Evolutionary conservation across 2,329 filamentous ascomycete genomes (phyloP).

Genomic region (Blastomyces gilchristii): DNA sequence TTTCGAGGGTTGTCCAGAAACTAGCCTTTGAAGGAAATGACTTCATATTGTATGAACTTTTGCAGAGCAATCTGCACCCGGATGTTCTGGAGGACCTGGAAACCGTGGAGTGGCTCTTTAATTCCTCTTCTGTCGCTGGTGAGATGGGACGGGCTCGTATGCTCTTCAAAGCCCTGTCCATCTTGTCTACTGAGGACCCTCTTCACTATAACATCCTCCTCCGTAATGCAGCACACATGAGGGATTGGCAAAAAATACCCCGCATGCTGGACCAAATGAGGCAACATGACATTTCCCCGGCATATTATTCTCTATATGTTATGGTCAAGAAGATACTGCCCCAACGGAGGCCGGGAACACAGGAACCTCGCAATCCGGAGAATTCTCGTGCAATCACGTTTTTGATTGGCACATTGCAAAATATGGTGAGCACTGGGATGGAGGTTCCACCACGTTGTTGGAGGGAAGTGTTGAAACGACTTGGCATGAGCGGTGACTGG

Average conservation of each 20-base stretch:
- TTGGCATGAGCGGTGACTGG: constrained; percentile 43
- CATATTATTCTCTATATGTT: constrained; percentile 34
- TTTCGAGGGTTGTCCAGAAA: constrained; percentile 53
- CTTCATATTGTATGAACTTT: constrained; percentile 41
- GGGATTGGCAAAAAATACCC: constrained; percentile 23
- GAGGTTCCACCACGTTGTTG: constrained; percentile 39
- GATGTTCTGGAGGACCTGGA: constrained; percentile 49
- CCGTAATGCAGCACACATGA: constrained; percentile 28
- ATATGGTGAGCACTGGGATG: constrained; percentile 37
- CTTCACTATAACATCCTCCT: constrained; percentile 32
- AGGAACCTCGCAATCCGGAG: constrained; percentile 14
- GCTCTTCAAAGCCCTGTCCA: constrained; percentile 45
- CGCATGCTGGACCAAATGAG: constrained; percentile 43
- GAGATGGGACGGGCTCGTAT: constrained; percentile 46
- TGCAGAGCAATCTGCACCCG: constrained; percentile 54
- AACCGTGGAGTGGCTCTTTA: constrained; percentile 46
- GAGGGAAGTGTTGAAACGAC: constrained; percentile 49
- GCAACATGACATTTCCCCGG: constrained; percentile 33
- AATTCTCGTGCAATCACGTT: constrained; percentile 33
- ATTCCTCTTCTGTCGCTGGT: constrained; percentile 40
- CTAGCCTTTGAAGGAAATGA: constrained; percentile 51
- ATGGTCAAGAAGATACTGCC: constrained; percentile 32
- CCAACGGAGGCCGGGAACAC: constrained; percentile 20
- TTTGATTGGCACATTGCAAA: constrained; percentile 40
- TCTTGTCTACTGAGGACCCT: constrained; percentile 24